Evolutionary conservation across 2,329 filamentous ascomycete genomes (phyloP).

Genomic region (Colletotrichum musicola): DNA sequence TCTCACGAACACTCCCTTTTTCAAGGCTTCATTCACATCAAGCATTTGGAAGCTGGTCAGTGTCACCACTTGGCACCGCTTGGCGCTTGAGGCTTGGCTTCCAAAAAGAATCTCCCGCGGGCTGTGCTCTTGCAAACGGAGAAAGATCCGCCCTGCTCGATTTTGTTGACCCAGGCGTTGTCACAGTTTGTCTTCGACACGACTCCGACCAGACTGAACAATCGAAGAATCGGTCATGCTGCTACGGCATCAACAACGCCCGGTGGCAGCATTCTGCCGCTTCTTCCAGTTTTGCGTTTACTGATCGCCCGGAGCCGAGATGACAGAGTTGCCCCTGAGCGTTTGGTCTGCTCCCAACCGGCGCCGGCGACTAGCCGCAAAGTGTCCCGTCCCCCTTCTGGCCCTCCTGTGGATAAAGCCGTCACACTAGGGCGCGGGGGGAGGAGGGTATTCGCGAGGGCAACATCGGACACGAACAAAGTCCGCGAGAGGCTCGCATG

Average conservation of each 20-base stretch:
- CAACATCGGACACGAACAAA: constrained; percentile 8
- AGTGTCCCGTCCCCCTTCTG: no score
- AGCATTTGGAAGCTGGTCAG: constrained; percentile 12
- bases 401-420: no score
- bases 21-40: neutral
- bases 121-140: neutral
- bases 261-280: neutral
- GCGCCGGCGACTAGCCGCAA: neutral
- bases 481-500: neutral
- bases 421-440: neutral
- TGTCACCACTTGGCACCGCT: constrained; percentile 23
- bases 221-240: neutral
- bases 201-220: neutral
- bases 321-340: constrained; percentile 27
- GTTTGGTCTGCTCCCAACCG: constrained; percentile 2
- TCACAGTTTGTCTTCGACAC: neutral
- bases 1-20: constrained; percentile 10
- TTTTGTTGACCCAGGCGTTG: no score
- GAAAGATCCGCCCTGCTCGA: no score
- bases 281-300: constrained; percentile 13
- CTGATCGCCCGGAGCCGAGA: constrained; percentile 22
- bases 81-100: constrained; percentile 26
- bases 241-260: neutral
- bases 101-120: constrained; percentile 12
- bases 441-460: neutral